A percentile compares a stretch with the other conserved stretches of the same genome.
Conservation (phyloP, 257 asterid genomes). For the Haberlea rhodopensis region DNA sequence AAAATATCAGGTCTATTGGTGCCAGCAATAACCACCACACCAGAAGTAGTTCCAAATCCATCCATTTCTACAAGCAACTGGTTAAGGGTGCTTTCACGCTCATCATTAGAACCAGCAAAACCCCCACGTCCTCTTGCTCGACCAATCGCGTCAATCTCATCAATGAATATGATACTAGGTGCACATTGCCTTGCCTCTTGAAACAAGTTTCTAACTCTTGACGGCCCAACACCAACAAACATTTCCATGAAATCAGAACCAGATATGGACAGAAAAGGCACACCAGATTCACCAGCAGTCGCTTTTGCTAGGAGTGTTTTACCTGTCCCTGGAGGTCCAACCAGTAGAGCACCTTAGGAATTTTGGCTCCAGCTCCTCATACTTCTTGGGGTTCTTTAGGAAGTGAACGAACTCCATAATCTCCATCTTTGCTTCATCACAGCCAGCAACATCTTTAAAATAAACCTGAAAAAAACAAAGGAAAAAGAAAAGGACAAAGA, state of each 20-base stretch:
- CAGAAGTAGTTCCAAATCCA: constrained; percentile 91
- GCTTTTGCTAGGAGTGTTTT: constrained; percentile 97
- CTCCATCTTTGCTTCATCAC: constrained; percentile 95
- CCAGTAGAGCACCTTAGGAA: constrained; percentile 92
- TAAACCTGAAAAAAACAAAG: constrained; percentile 52
- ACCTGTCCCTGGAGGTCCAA: constrained; percentile 97
- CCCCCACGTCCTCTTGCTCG: constrained; percentile 96
- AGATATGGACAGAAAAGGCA: constrained; percentile 83
- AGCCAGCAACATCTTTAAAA: constrained; percentile 97
- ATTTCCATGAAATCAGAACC: constrained; percentile 97
- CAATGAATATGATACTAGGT: constrained; percentile 82
- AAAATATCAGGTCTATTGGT: constrained; percentile 89
- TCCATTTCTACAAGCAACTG: constrained; percentile 98
- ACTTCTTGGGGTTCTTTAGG: constrained; percentile 88
- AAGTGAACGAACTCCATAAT: constrained; percentile 94
- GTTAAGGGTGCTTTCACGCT: constrained; percentile 91
- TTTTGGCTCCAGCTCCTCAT: constrained; percentile 85
- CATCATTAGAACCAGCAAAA: constrained; percentile 77
- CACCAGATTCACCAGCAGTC: constrained; percentile 94
- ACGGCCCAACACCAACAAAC: constrained; percentile 94
- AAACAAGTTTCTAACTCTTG: constrained; percentile 86
- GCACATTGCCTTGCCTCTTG: constrained; percentile 91
- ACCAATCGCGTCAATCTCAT: constrained; percentile 96
- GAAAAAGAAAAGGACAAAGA: constrained; percentile 13
- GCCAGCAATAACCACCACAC: constrained; percentile 92